Evolutionary conservation across 192 early-diverging fungal genomes (phyloP).

Genomic region (Spizellomyces sp.): DNA sequence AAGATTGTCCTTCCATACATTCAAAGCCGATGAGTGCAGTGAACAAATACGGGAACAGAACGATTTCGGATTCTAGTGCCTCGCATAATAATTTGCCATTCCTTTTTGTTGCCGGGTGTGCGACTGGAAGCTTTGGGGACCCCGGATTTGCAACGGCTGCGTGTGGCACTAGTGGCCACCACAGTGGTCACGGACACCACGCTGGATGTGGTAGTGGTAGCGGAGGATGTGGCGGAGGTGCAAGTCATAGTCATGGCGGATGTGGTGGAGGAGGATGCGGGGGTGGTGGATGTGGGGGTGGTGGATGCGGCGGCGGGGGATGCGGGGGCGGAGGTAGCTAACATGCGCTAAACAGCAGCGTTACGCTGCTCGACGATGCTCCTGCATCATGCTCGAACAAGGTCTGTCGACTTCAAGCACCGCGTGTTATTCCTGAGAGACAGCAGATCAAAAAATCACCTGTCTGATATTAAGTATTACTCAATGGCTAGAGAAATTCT

Average conservation of each 20-base stretch:
- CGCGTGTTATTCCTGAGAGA: too few species aligned
- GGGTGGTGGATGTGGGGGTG: conserved; percentile 1
- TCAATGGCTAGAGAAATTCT: too few species aligned
- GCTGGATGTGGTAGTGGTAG: conserved; percentile 13
- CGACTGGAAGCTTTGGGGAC: neutral
- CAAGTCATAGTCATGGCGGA: conserved; percentile 7
- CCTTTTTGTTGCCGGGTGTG: neutral
- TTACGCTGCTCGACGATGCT: too few species aligned
- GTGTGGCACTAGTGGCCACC: neutral
- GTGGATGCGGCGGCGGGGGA: conserved; percentile 18
- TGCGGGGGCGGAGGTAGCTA: conserved; percentile 15
- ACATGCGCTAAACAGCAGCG: too few species aligned
- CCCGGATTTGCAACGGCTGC: neutral
- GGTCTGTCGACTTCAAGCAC: too few species aligned
- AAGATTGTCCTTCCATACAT: conserved; percentile 7
- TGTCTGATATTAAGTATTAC: too few species aligned
- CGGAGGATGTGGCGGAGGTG: conserved; percentile 16
- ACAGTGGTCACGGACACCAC: neutral
- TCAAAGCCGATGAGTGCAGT: neutral
- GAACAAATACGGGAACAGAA: neutral
- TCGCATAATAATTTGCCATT: neutral
- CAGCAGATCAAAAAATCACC: too few species aligned
- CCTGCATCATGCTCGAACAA: too few species aligned
- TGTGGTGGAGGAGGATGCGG: conserved; percentile 17
- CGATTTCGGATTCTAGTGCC: neutral